Evolutionary conservation across 2,329 filamentous ascomycete genomes (phyloP), one percentile per base, ranked within the genome.

Genomic region (Aspergillus ibericus): DNA sequence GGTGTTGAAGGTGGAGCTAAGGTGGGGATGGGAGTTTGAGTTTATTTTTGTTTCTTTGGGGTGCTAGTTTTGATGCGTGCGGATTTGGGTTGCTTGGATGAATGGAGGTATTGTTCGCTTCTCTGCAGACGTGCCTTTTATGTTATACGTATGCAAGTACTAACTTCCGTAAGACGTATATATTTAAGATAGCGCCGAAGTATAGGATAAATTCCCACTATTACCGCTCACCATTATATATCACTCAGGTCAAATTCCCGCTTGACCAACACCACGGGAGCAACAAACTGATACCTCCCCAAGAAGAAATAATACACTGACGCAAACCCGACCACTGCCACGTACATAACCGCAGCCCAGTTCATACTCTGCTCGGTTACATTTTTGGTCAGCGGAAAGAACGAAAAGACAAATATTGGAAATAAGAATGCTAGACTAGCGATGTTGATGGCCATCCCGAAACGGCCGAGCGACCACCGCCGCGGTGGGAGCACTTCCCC

Each of bases 281-380:
- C 70, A 50, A 72, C 67, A 62, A 81, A 82, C 22, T 72, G 66
- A 40, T 77, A 70, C 27, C 72, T 70, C 2, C 78, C 81, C 42
- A 69, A 64, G 4, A 75, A 13, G n/a, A 69, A 63, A 59, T 81
- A 83, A 60, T 78, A 82, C 0, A 72, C 55, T 3, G 78, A 69
- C 2, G 79, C 77, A 32, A 81, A 76, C 6, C 74, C 63, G 15
- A 81, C 68, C 18, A 81, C 70, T 5, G 72, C 72, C n/a, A 75
- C 73, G 56, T 79, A 82, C 65, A 82, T 80, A 1, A 72, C 66
- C 42, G 77, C 70, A 36, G 75, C 76, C 79, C 79, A 82, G 60
- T 82, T 82, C 78, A 82, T 81, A 5, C 73, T 73, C 53, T 66
- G 60, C 8, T 63, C 59, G 9, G 65, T 65, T 22, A 78, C 76